Evolutionary conservation across 2,329 filamentous ascomycete species (phyloP).

Genomic region (Stagonosporopsis tanaceti): DNA sequence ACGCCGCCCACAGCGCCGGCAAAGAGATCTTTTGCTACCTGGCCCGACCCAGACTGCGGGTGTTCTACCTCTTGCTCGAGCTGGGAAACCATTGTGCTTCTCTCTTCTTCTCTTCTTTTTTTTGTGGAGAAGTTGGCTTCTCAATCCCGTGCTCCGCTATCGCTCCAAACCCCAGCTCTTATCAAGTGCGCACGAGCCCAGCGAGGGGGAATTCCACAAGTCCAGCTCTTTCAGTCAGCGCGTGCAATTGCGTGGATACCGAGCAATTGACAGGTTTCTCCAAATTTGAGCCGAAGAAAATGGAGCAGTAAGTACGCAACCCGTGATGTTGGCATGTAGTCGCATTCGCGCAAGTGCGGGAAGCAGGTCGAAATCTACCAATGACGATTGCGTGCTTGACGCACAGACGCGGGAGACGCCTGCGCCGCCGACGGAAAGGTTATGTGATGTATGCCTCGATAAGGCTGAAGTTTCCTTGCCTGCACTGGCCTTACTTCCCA

Average conservation of each 20-base stretch:
- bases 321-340: conserved; percentile 6
- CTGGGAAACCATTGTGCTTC: conserved; percentile 26
- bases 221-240: neutral
- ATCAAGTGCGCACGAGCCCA: conserved; percentile 7
- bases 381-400: conserved; percentile 21
- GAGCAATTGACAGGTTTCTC: neutral
- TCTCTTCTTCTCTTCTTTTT: neutral
- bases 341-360: conserved; percentile 4
- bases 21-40: conserved; percentile 83
- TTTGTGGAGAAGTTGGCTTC: neutral
- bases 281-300: no score
- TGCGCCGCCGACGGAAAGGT: conserved; percentile 11
- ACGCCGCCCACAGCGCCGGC: conserved; percentile 90
- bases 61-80: conserved; percentile 52
- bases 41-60: conserved; percentile 44
- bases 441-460: conserved; percentile 5
- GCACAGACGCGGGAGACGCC: conserved; percentile 20
- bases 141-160: conserved; percentile 3
- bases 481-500: conserved; percentile 1
- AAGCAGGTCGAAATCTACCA: conserved; percentile 14
- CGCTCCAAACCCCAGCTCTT: conserved; percentile 8
- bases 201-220: neutral
- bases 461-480: conserved; percentile 7
- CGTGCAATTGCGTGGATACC: neutral
- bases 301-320: neutral